Base-by-base conservation (phyloP, 352 stramenopile species). In the Pilasporangium apinafurcum region DNA sequence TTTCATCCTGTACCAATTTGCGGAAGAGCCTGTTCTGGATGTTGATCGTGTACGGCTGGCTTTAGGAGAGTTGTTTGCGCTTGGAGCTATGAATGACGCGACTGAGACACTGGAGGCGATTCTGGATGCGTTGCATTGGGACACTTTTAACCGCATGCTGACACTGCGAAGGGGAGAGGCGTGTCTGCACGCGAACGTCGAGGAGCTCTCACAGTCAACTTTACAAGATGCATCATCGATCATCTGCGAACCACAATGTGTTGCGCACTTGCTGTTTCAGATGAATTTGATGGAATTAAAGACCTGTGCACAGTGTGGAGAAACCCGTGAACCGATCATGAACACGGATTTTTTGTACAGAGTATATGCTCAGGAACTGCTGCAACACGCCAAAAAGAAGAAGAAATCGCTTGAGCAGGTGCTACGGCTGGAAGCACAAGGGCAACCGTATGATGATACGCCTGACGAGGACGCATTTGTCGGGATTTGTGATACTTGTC, bases 231-330 rank as follows among this genome's bases (percentile, higher is more conserved):
- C 71, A 20, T 72, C 61, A 10, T 51, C 75, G 10, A 87, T 86
- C 51, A 63, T 83, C 16, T 92, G 80, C 32, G 76, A 87, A 46
- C 80, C 80, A 34, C 72, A 86, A 48, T 92, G 80, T 40, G 71
- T 92, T 18, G 77, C 77, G 20, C 80, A 92, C 44, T 46, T 84
- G 50, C 53, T 92, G 6, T 92, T 92, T 62, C 77, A 92, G 53
- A 87, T 87, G 77, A 86, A 90, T 44, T 62, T 92, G 41, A 87
- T 92, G 77, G 80, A 92, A 52, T 67, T 90, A 17, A 71, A 73
- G 44, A 64, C 67, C 32, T 92, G 80, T 45, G 33, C 49, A 5
- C 53, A 62, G 20, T 92, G 80, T 44, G 62, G 58, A 5, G 68
- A 78, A 33, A 90, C 78, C 13, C 59, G 64, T 9, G 80, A 92